A percentile compares a stretch with the other conserved stretches of the same genome.
These are phyloP conservation scores for Plicaturopsis crispa DNA, from an alignment of 768 basidiomycete genomes.

Conservation along the genomic window DNA sequence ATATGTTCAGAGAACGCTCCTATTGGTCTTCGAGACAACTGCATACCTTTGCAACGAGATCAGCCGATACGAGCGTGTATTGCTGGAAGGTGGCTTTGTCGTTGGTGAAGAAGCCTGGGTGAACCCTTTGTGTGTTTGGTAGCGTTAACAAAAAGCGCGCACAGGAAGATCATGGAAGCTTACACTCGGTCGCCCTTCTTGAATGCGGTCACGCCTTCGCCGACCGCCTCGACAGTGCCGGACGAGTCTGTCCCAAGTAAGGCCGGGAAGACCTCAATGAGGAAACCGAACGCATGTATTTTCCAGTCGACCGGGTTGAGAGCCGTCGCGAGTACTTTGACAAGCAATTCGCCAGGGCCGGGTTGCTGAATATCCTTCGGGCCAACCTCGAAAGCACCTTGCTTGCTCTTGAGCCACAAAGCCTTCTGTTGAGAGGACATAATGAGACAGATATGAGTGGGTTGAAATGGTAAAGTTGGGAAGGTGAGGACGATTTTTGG, in stretches of 20 bases:
- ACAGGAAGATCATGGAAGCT: conserved; percentile 11
- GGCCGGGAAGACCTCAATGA: conserved; percentile 33
- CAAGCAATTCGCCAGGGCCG: conserved; percentile 38
- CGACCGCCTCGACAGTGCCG: conserved; percentile 43
- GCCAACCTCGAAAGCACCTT: conserved; percentile 26
- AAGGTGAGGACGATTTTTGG: too few species aligned
- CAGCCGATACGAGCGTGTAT: conserved; percentile 13
- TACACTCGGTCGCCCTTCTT: conserved; percentile 48
- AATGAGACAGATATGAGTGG: too few species aligned
- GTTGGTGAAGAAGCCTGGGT: conserved; percentile 7
- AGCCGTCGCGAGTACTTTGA: conserved; percentile 38
- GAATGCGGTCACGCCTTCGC: conserved; percentile 41
- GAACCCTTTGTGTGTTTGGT: too few species aligned
- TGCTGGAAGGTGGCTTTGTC: conserved; percentile 14
- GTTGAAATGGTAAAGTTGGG: too few species aligned
- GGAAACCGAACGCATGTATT: conserved; percentile 31
- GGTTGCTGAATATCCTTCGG: conserved; percentile 30
- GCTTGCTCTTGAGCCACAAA: too few species aligned
- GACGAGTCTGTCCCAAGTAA: conserved; percentile 43
- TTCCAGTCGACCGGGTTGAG: conserved; percentile 51
- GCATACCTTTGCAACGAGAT: conserved; percentile 11
- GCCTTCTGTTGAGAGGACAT: too few species aligned
- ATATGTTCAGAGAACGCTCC: too few species aligned
- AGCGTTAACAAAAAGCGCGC: too few species aligned
- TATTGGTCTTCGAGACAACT: too few species aligned